Percentiles rank a stretch among this genome's conserved stretches.
These are phyloP conservation scores for Fomes fomentarius DNA, from an alignment of 1,284 basidiomycete species.

Conservation along the genomic window DNA sequence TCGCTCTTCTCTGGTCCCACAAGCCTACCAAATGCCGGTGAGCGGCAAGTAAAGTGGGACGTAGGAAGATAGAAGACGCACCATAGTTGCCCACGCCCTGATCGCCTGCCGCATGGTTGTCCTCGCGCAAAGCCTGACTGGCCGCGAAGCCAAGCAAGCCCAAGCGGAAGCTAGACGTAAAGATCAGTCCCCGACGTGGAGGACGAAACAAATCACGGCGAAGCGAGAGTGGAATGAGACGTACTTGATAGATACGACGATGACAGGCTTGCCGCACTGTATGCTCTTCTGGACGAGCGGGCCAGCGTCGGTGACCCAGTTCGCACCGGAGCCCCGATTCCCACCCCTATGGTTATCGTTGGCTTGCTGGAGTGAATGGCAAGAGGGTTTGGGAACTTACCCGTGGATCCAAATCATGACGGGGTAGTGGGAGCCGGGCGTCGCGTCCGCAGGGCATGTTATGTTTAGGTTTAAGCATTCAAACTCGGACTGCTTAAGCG, in stretches of 20 bases:
- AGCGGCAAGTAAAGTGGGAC: conserved; percentile 1
- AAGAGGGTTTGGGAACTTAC: conserved; percentile 38
- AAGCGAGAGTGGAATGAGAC: conserved; percentile 31
- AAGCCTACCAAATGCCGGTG: conserved; percentile 47
- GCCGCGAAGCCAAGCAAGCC: conserved; percentile 76
- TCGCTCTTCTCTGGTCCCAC: conserved; percentile 68
- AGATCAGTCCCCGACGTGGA: conserved; percentile 20
- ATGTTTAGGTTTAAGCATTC: conserved; percentile 79
- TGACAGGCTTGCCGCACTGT: conserved; percentile 59
- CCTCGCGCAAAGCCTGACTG: conserved; percentile 61
- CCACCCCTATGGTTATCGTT: conserved; percentile 51
- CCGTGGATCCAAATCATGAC: conserved; percentile 84
- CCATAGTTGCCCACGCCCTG: conserved; percentile 80
- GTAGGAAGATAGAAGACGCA: conserved; percentile 32
- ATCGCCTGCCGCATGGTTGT: conserved; percentile 63
- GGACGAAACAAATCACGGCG: conserved; percentile 5
- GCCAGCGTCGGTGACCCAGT: conserved; percentile 76
- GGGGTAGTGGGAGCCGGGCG: conserved; percentile 54
- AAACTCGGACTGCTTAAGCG: conserved; percentile 69
- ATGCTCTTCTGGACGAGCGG: conserved; percentile 69
- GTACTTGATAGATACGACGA: conserved; percentile 77
- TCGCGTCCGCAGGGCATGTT: conserved; percentile 63
- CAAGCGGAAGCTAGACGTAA: conserved; percentile 62
- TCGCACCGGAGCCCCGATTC: conserved; percentile 70
- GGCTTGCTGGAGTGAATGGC: conserved; percentile 9